Conservation (phyloP, 2,329 filamentous ascomycete genomes). For the Aspergillus sp. region DNA sequence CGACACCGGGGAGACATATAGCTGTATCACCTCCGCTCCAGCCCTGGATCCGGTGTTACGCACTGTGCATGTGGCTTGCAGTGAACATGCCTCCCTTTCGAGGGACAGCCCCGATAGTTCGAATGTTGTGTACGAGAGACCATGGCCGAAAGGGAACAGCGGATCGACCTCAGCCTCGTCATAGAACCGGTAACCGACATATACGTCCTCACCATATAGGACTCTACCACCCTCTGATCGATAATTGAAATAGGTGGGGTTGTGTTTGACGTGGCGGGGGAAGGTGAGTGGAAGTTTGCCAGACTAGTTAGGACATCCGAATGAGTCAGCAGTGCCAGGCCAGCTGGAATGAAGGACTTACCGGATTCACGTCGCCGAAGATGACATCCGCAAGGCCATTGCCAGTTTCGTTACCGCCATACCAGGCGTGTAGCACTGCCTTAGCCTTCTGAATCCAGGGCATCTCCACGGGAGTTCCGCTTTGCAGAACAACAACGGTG, state of each 20-base stretch:
- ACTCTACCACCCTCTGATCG: slow-evolving; percentile 66
- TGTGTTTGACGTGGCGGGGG: slow-evolving; percentile 8
- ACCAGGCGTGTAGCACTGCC: slow-evolving; percentile 73
- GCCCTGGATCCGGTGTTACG: slow-evolving; percentile 53
- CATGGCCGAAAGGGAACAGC: slow-evolving; percentile 75
- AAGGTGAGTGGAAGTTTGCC: slow-evolving; percentile 67
- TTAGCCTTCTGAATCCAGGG: slow-evolving; percentile 45
- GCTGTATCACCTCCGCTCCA: slow-evolving; percentile 56
- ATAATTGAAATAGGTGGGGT: slow-evolving; percentile 71
- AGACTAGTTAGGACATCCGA: slow-evolving; percentile 36
- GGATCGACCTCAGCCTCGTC: slow-evolving; percentile 64
- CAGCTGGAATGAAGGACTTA: neutral
- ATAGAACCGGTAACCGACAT: slow-evolving; percentile 77
- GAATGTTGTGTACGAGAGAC: slow-evolving; percentile 74
- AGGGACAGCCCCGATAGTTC: slow-evolving; percentile 46
- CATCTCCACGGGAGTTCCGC: slow-evolving; percentile 64
- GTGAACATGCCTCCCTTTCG: slow-evolving; percentile 13
- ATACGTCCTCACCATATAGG: slow-evolving; percentile 75
- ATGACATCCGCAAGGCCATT: slow-evolving; percentile 75
- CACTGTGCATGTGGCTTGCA: slow-evolving; percentile 14
- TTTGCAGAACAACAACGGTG: slow-evolving; percentile 71
- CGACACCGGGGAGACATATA: slow-evolving; percentile 39
- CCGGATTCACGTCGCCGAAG: slow-evolving; percentile 69
- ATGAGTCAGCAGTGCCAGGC: neutral
- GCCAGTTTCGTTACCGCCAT: slow-evolving; percentile 77